Evolutionary conservation across 352 stramenopile genomes (phyloP).

Genomic region (Elongisporangium prolatum): DNA sequence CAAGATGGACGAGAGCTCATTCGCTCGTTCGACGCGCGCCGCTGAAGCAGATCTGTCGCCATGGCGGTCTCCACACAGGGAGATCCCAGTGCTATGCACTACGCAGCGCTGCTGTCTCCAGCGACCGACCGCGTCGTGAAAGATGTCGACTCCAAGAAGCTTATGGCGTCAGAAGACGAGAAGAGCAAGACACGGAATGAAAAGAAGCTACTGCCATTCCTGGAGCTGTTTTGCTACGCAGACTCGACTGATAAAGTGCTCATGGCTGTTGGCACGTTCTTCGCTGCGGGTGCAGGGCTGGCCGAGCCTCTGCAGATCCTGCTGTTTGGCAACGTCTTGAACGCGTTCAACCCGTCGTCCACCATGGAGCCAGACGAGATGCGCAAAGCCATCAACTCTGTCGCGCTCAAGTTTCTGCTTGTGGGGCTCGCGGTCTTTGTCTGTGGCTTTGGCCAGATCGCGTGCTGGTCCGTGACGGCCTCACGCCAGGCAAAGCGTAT

Average conservation of each 20-base stretch:
- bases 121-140: no score
- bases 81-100: no score
- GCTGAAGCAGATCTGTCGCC: no score
- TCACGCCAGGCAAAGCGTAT: constrained; percentile 45
- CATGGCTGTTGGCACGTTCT: constrained; percentile 16
- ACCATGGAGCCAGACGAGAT: neutral
- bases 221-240: constrained; percentile 25
- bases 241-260: constrained; percentile 22
- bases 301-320: constrained; percentile 21
- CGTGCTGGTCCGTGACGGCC: constrained; percentile 42
- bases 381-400: constrained; percentile 18
- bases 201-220: neutral
- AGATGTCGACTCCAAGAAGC: no score
- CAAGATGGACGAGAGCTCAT: no score
- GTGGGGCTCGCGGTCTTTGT: constrained; percentile 21
- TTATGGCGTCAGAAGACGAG: no score
- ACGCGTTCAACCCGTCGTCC: constrained; percentile 14
- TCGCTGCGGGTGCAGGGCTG: constrained; percentile 11
- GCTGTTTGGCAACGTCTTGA: constrained; percentile 24
- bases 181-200: no score
- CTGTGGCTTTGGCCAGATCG: constrained; percentile 32
- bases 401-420: constrained; percentile 25
- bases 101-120: no score
- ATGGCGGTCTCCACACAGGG: no score
- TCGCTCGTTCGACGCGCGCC: no score